A percentile compares a stretch with the other conserved stretches of the same genome.
Conservation (phyloP, 768 basidiomycete species). For the Ramaria rubella region DNA sequence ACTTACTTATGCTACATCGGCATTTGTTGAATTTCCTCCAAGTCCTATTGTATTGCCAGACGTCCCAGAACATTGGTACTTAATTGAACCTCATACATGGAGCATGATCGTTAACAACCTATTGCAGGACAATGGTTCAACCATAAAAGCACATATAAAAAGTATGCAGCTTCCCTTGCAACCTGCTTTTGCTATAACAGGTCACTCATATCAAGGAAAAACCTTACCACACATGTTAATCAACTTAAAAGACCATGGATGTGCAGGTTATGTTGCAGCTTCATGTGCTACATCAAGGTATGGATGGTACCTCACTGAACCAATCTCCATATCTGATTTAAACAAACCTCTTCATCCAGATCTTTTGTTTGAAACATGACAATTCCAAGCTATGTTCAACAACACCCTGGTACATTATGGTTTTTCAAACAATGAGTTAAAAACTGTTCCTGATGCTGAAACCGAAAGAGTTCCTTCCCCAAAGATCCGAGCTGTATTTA, state of each 20-base stretch:
- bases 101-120: background rate
- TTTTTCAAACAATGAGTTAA: background rate
- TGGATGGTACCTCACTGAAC: background rate
- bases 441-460: background rate
- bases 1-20: background rate
- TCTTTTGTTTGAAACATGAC: background rate
- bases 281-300: background rate
- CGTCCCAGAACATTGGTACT: background rate
- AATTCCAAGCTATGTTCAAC: background rate
- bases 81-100: background rate
- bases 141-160: background rate
- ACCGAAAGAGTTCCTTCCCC: background rate
- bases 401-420: background rate
- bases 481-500: background rate
- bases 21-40: background rate
- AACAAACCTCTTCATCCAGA: background rate
- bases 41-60: background rate
- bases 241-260: background rate
- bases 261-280: background rate
- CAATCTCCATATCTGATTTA: background rate
- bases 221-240: background rate
- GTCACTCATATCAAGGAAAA: background rate
- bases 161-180: background rate
- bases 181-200: background rate
- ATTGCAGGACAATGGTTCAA: background rate